phyloP scores from a whole-genome alignment of 148 eudicot genomes.

The Rhododendron kiyosumense region DNA sequence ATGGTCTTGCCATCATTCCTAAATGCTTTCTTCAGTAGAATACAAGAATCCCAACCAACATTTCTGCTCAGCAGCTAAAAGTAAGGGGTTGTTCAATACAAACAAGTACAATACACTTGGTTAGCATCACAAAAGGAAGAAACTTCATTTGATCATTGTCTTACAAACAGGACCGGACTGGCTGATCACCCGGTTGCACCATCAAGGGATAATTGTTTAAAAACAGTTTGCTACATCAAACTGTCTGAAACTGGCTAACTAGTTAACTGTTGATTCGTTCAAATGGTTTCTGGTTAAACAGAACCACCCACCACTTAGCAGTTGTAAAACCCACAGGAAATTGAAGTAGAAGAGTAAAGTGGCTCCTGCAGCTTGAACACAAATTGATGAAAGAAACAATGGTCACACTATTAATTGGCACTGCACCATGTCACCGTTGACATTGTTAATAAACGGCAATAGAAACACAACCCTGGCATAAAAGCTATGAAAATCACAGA shows the following conservation, averaged over 20 bases:
- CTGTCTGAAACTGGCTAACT: neutral
- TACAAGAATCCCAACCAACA: neutral
- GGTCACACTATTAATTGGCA: neutral
- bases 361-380: neutral
- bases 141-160: neutral
- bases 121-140: neutral
- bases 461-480: neutral
- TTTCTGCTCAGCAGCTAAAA: neutral
- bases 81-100: neutral
- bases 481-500: neutral
- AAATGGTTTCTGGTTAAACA: neutral
- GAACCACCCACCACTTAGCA: neutral
- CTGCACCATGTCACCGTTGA: neutral
- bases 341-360: neutral
- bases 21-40: neutral
- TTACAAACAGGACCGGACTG: neutral
- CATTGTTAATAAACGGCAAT: neutral
- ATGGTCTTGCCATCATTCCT: neutral
- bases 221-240: neutral
- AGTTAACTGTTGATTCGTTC: neutral
- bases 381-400: neutral
- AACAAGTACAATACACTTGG: neutral
- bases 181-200: neutral
- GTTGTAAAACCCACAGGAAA: neutral
- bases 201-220: neutral